Evolutionary conservation across 1,284 basidiomycete species (phyloP), one percentile per base, ranked within the genome.

Genomic region (Stereum hirsutum): DNA sequence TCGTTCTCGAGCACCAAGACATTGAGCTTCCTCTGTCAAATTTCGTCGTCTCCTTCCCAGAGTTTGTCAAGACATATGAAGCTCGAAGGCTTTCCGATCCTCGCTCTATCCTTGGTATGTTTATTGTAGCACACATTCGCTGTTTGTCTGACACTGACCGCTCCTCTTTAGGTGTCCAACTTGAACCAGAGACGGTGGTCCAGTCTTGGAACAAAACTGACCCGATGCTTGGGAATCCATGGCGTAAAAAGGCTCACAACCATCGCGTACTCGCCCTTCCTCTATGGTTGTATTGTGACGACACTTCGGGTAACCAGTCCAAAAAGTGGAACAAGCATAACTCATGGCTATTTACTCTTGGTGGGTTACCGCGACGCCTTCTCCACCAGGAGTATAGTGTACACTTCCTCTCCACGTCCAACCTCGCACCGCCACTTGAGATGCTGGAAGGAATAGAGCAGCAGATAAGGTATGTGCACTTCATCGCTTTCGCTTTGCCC

Each of bases 271-370:
- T 52, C 6, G 25, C 48, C 3, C 48, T 65, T n/a, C 61, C 63
- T 1, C 44, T 69, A 0, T 68, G 60, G 62, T 19, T 66, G 0
- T 72, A 70, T 44, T 68, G 67, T 38, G 65, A 70, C 38, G 65
- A 71, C 45, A 69, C 64, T 0, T 70, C 65, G 0, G 68, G 67
- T 0, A 70, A 71, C 46, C 15, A 55, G 0, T 69, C 65, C 0
- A 69, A 69, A 48, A 64, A 65, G 41, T 70, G 65, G 63, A 67
- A 68, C 37, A 55, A 63, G 21, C 65, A 68, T 40, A 66, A 66
- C 39, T 59, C 55, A 5, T 63, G 59, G 31, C 49, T 65, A 0
- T 57, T 62, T 24, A 61, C 57, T 10, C 41, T 52, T 8, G 54
- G 56, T 15, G 59, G 60, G 3, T 53, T 64, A 0, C 49, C 51